A percentile compares a stretch with the other conserved stretches of the same genome.
These are phyloP conservation scores for Sicyos baderoa DNA, from an alignment of 306 rosid genomes.

Conservation along the genomic window DNA sequence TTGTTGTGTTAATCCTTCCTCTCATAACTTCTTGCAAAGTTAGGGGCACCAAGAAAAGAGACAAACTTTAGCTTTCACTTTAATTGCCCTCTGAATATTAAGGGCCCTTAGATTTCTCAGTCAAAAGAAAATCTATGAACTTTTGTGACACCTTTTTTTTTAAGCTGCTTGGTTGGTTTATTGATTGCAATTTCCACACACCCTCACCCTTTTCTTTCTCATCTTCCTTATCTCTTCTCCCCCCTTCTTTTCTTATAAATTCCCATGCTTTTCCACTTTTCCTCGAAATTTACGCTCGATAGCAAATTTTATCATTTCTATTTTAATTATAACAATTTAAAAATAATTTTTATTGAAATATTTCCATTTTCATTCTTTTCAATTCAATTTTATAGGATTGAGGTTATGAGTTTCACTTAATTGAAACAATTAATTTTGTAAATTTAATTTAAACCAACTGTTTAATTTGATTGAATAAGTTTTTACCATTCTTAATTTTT, in stretches of 20 bases:
- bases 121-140: constrained; percentile 18
- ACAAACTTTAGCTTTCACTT: constrained; percentile 21
- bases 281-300: too few relatives aligned
- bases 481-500: too few relatives aligned
- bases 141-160: constrained; percentile 1
- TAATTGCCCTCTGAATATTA: not conserved
- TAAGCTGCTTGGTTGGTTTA: not conserved
- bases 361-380: too few relatives aligned
- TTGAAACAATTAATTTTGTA: too few relatives aligned
- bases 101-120: constrained; percentile 4
- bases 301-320: too few relatives aligned
- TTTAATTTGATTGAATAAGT: too few relatives aligned
- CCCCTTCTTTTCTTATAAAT: not conserved
- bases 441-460: too few relatives aligned
- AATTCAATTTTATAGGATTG: too few relatives aligned
- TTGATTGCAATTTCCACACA: not conserved
- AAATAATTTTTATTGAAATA: too few relatives aligned
- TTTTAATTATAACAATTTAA: too few relatives aligned
- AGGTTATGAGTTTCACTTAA: too few relatives aligned
- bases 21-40: constrained; percentile 12
- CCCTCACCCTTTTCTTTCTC: not conserved
- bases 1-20: not conserved
- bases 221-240: not conserved
- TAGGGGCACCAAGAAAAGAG: not conserved
- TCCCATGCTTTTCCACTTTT: not conserved